Evolutionary conservation across 805 yeast species (phyloP).

Genomic region (Babjeviella inositovora): DNA sequence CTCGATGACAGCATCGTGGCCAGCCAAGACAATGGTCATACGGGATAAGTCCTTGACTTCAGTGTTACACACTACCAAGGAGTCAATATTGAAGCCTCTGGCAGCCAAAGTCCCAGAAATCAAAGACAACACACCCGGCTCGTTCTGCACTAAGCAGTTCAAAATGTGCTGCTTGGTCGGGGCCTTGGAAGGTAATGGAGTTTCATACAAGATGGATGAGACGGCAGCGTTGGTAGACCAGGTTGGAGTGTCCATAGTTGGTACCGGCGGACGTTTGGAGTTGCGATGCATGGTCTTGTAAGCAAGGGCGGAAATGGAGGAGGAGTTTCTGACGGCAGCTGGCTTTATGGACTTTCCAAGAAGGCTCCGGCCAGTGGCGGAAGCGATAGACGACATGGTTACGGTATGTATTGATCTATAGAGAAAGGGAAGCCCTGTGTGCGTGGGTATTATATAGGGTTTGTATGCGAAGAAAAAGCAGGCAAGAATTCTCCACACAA

Average conservation of each 20-base stretch:
- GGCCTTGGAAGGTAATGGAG: conserved; percentile 47
- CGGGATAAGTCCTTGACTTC: conserved; percentile 90
- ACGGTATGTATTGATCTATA: too few relatives aligned
- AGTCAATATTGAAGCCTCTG: conserved; percentile 95
- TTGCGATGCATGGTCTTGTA: conserved; percentile 85
- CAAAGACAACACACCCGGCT: conserved; percentile 92
- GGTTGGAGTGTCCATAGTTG: conserved; percentile 82
- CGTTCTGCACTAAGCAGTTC: conserved; percentile 95
- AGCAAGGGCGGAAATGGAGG: conserved; percentile 88
- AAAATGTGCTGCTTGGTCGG: conserved; percentile 77
- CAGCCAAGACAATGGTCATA: conserved; percentile 91
- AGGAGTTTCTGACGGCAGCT: too few relatives aligned
- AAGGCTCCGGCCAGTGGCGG: not conserved
- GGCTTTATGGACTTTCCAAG: not conserved
- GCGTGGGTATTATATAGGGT: too few relatives aligned
- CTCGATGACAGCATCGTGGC: conserved; percentile 92
- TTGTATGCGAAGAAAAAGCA: too few relatives aligned
- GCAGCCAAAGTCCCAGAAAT: conserved; percentile 95
- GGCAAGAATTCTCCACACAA: too few relatives aligned
- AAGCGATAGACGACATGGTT: too few relatives aligned
- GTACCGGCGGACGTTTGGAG: conserved; percentile 77
- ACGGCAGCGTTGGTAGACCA: conserved; percentile 98
- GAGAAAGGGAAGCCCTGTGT: too few relatives aligned
- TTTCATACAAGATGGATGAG: conserved; percentile 86
- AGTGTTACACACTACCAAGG: conserved; percentile 90